Percentiles rank a stretch among this genome's conserved stretches.
phyloP scores from a whole-genome alignment of 495 filamentous ascomycete species.

The Rostrohypoxylon terebratum region DNA sequence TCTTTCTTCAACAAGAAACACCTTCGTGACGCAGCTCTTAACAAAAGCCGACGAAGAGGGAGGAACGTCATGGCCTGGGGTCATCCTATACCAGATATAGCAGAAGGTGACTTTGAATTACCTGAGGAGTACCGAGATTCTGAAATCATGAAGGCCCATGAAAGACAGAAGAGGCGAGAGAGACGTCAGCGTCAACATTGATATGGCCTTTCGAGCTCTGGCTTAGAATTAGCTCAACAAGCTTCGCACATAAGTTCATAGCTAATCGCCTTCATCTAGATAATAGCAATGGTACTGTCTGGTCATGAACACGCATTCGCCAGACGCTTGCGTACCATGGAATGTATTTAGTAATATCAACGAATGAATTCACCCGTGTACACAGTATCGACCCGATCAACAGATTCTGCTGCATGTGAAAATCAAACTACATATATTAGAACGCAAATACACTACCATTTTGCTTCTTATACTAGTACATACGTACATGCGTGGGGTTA shows the following conservation, averaged over 20 bases:
- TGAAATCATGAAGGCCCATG: slow-evolving; percentile 73
- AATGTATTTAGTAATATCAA: too few relatives aligned
- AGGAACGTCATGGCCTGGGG: slow-evolving; percentile 78
- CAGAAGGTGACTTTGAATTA: slow-evolving; percentile 76
- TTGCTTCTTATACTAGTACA: too few relatives aligned
- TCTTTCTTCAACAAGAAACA: slow-evolving; percentile 86
- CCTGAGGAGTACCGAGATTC: slow-evolving; percentile 75
- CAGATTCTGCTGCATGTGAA: too few relatives aligned
- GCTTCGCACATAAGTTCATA: neutral
- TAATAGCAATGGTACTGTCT: neutral
- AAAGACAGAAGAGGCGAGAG: slow-evolving; percentile 66
- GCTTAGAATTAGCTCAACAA: neutral
- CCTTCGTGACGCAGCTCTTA: slow-evolving; percentile 79
- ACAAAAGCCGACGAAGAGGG: slow-evolving; percentile 66
- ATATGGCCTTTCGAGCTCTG: slow-evolving; percentile 10
- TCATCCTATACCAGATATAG: slow-evolving; percentile 78
- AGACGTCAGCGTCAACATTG: slow-evolving; percentile 50
- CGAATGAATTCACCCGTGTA: too few relatives aligned
- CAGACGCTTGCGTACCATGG: too few relatives aligned
- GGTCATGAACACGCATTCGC: too few relatives aligned
- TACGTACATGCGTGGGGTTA: too few relatives aligned
- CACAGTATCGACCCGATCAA: too few relatives aligned
- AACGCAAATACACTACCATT: too few relatives aligned
- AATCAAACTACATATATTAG: too few relatives aligned
- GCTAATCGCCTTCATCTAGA: neutral